These are phyloP conservation scores for Solanum chmielewskii DNA, from an alignment of 257 asterid genomes.

Conservation along the genomic window DNA sequence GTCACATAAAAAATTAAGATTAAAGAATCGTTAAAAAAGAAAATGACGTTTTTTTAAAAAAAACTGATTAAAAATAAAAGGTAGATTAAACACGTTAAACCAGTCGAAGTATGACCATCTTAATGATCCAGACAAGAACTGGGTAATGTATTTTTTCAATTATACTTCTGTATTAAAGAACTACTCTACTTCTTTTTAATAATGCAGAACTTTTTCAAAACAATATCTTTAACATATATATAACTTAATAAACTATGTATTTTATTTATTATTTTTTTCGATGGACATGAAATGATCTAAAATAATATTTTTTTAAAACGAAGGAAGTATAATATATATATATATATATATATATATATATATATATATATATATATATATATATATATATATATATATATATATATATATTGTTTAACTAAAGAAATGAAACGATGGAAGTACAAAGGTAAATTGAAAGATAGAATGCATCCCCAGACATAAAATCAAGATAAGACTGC, in stretches of 20 bases:
- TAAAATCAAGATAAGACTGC: not conserved
- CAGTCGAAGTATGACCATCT: not conserved
- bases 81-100: too few species aligned
- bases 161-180: not conserved
- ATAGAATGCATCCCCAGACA: not conserved
- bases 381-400: too few species aligned
- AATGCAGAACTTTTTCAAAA: not conserved
- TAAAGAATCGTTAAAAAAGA: too few species aligned
- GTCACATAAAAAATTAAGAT: not conserved
- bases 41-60: rapidly evolving
- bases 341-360: too few species aligned
- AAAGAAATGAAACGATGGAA: too few species aligned
- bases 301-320: too few species aligned
- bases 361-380: too few species aligned
- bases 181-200: not conserved
- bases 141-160: too few species aligned
- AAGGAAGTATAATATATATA: not conserved
- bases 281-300: not conserved
- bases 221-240: not conserved
- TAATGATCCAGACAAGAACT: too few species aligned
- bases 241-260: not conserved
- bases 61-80: too few species aligned
- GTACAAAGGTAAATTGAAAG: not conserved
- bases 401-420: not conserved
- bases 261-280: not conserved